Base-by-base conservation (phyloP, 2,329 filamentous ascomycete genomes). In the Diplodia mutila region DNA sequence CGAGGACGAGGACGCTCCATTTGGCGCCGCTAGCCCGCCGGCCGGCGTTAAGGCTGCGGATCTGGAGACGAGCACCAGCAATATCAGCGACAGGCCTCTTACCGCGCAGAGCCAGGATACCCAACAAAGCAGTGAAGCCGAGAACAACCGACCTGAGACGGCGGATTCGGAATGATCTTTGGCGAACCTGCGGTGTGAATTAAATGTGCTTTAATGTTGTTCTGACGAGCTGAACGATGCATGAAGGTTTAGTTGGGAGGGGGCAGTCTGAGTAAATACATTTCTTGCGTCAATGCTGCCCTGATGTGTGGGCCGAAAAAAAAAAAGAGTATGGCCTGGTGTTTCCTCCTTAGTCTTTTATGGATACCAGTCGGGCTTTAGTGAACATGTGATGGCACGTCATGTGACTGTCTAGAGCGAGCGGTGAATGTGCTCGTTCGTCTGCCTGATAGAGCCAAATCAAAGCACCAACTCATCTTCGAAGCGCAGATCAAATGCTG, bases 1-100 rank as follows among this genome's bases (percentile, higher is more conserved):
- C 9, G 94, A 97, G 74, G 94, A 98, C 69, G 93, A 97, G 71
- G 92, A 83, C 6, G 80, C 83, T 65, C 80, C 81, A 3, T 85
- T 79, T 65, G 71, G 77, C 9, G 66, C 57, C 42, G 14, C 69
- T 7, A 55, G 37, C 27, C 76, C 77, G 8, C 78, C 78, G 7
- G 78, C 78, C 7, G 78, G 78, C 53, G 70, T 80, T 59, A 72
- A 78, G 18, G 78, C 77, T 34, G 72, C 77, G 8, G 72, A 76
- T 12, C 16, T 55, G 7, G 65, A 69, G 49, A 34, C 29, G 23
- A 68, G 48, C 39, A 55, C 48, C 25, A 65, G 59, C 37, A 63
- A 51, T n/a, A 63, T 63, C 46, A 61, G 46, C 27, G 55, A 61
- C 23, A 65, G 67, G 46, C 66, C 66, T 39, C 49, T 51, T 9